These are phyloP conservation scores for Clonostachys chloroleuca DNA, from an alignment of 2,329 filamentous ascomycete species.

Conservation along the genomic window DNA sequence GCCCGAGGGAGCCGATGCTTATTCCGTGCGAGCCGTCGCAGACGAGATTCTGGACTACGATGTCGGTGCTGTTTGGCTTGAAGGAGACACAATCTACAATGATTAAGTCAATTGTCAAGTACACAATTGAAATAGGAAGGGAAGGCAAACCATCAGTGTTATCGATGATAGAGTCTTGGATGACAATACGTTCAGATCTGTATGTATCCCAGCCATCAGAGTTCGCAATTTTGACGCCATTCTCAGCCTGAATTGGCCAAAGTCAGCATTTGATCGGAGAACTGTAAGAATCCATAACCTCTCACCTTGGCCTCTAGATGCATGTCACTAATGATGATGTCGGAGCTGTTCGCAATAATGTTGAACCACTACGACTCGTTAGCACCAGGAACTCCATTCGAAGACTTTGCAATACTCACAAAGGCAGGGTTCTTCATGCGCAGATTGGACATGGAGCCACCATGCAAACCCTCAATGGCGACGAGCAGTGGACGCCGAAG, in stretches of 20 bases:
- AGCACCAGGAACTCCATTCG: not conserved
- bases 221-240: conserved; percentile 48
- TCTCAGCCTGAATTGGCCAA: conserved; percentile 50
- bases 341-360: conserved; percentile 59
- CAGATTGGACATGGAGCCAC: conserved; percentile 54
- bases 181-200: conserved; percentile 55
- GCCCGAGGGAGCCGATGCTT: conserved; percentile 64
- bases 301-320: conserved; percentile 15
- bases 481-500: conserved; percentile 55
- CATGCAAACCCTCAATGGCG: conserved; percentile 50
- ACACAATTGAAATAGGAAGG: not conserved
- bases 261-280: not conserved
- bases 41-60: conserved; percentile 61
- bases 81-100: conserved; percentile 61
- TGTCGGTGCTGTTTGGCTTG: conserved; percentile 68
- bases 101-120: not conserved
- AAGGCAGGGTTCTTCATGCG: conserved; percentile 53
- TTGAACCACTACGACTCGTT: conserved; percentile 32
- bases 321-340: conserved; percentile 61
- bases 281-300: too few species aligned
- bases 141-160: conserved; percentile 49
- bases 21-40: conserved; percentile 72
- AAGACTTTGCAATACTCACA: conserved; percentile 5
- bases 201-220: conserved; percentile 65
- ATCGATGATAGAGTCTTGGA: conserved; percentile 60